Evolutionary conservation across 768 basidiomycete species (phyloP).

Genomic region (Hydnum rufescens): DNA sequence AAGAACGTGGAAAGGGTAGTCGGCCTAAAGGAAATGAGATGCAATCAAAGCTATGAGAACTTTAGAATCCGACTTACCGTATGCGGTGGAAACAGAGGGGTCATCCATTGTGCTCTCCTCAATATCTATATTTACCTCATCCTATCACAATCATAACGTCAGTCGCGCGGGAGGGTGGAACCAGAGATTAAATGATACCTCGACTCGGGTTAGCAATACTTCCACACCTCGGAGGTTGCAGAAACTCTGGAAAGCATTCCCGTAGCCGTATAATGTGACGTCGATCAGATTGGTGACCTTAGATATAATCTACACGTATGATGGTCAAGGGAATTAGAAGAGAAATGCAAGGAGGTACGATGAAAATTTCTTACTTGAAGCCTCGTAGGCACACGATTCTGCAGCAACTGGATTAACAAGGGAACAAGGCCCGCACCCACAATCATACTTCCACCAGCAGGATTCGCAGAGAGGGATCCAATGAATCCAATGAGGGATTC

Average conservation of each 20-base stretch:
- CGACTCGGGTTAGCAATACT: conserved; percentile 66
- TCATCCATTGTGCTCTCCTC: conserved; percentile 32
- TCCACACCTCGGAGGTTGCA: conserved; percentile 70
- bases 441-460: conserved; percentile 79
- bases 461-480: conserved; percentile 67
- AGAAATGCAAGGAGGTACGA: background rate
- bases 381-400: conserved; percentile 49
- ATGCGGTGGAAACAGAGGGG: conserved; percentile 24
- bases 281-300: conserved; percentile 88
- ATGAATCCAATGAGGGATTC: conserved; percentile 78
- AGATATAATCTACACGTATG: conserved; percentile 50
- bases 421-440: conserved; percentile 86
- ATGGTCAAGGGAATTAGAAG: too few species aligned
- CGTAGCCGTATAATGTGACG: conserved; percentile 75
- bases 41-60: conserved; percentile 4
- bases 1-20: conserved; percentile 51
- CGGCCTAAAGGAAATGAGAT: conserved; percentile 27
- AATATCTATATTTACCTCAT: conserved; percentile 48
- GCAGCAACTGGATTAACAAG: conserved; percentile 72
- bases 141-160: conserved; percentile 21
- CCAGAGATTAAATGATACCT: conserved; percentile 27
- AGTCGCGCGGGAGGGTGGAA: conserved; percentile 2
- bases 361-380: conserved; percentile 26
- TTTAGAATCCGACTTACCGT: conserved; percentile 22
- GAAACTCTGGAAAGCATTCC: conserved; percentile 75